These are phyloP conservation scores for Hypoxylon sp. DNA, from an alignment of 2,329 filamentous ascomycete species.

Conservation along the genomic window DNA sequence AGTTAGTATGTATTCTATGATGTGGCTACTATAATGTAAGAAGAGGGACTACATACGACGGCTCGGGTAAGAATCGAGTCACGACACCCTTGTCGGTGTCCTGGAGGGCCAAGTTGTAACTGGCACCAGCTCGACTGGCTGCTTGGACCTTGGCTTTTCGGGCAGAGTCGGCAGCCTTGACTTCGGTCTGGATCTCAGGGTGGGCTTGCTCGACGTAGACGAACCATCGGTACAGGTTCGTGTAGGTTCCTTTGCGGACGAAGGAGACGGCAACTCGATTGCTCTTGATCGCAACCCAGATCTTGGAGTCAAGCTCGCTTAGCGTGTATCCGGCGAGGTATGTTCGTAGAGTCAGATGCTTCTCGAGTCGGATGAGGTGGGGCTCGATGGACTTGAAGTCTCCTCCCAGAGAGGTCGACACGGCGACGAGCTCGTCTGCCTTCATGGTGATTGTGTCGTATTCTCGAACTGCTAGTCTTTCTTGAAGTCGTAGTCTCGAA, in stretches of 20 bases:
- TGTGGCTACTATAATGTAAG: conserved; percentile 5
- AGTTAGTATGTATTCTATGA: conserved; percentile 4
- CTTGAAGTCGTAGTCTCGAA: too few relatives aligned
- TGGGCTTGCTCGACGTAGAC: conserved; percentile 84
- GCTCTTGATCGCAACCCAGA: conserved; percentile 85
- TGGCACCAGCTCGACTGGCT: conserved; percentile 81
- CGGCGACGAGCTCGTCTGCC: conserved; percentile 64
- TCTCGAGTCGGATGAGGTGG: conserved; percentile 81
- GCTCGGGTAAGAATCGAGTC: conserved; percentile 93
- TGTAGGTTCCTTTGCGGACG: conserved; percentile 80
- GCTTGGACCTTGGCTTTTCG: conserved; percentile 76
- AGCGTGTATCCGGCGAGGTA: conserved; percentile 86
- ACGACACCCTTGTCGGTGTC: conserved; percentile 91
- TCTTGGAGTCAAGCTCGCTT: conserved; percentile 79
- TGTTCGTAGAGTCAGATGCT: conserved; percentile 86
- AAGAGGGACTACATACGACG: conserved; percentile 69
- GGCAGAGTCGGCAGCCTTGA: conserved; percentile 77
- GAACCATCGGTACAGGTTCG: conserved; percentile 89
- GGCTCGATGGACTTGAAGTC: conserved; percentile 89
- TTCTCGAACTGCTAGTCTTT: too few relatives aligned
- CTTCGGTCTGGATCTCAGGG: conserved; percentile 77
- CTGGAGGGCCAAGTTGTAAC: conserved; percentile 88
- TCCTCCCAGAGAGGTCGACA: conserved; percentile 63
- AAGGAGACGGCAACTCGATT: conserved; percentile 88
- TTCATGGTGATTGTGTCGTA: conserved; percentile 60